Evolutionary conservation across 371 early-diverging fungal species (phyloP).

Genomic region (Pancytospora epiphaga): DNA sequence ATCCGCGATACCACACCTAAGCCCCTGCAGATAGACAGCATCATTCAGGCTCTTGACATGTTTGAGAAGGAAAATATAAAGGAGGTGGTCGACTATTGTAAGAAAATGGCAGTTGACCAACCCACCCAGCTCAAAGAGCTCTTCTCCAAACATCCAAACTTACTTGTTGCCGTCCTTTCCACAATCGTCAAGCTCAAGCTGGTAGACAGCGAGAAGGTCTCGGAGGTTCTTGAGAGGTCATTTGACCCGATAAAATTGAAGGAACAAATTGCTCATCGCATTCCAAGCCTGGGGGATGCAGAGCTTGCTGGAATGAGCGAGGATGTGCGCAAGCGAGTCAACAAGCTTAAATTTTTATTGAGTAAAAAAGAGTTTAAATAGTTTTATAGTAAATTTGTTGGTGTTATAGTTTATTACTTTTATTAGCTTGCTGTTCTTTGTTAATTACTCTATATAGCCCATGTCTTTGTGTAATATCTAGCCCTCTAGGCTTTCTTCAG

Average conservation of each 20-base stretch:
- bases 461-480: no score
- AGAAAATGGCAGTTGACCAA: conserved; percentile 57
- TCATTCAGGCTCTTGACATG: conserved; percentile 50
- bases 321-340: conserved; percentile 49
- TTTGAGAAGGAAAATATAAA: conserved; percentile 56
- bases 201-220: conserved; percentile 32
- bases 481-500: no score
- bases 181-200: conserved; percentile 49
- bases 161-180: conserved; percentile 54
- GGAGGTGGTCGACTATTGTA: conserved; percentile 58
- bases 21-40: conserved; percentile 47
- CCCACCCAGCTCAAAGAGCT: conserved; percentile 57
- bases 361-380: conserved; percentile 29
- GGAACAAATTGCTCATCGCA: conserved; percentile 55
- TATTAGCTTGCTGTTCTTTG: no score
- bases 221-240: conserved; percentile 45
- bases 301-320: conserved; percentile 48
- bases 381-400: no score
- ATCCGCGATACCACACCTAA: conserved; percentile 19
- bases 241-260: conserved; percentile 53
- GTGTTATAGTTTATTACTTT: no score
- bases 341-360: conserved; percentile 39
- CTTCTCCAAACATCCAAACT: conserved; percentile 46
- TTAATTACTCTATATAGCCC: no score
- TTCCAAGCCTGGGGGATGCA: conserved; percentile 52